These are phyloP conservation scores for Paramecium bursaria DNA, from an alignment of 73 alveolate genomes.

Conservation along the genomic window DNA sequence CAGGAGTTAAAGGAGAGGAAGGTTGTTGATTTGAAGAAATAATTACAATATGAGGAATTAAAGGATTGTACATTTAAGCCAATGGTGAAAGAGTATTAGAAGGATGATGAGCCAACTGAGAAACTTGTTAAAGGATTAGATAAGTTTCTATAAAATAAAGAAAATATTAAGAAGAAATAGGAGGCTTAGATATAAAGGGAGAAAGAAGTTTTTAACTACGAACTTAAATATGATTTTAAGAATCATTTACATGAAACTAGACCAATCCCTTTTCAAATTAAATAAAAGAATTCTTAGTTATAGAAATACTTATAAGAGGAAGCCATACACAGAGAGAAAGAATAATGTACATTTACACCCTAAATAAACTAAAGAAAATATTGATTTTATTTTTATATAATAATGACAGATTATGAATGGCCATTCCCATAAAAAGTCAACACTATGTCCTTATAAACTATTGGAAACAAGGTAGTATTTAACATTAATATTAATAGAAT, in stretches of 20 bases:
- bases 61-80: slow-evolving; percentile 71
- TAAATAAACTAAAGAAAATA: slow-evolving; percentile 12
- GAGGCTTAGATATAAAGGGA: slow-evolving; percentile 29
- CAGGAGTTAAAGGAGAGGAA: slow-evolving; percentile 58
- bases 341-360: slow-evolving; percentile 40
- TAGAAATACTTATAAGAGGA: slow-evolving; percentile 18
- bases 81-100: slow-evolving; percentile 21
- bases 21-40: slow-evolving; percentile 58
- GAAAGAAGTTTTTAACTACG: slow-evolving; percentile 58
- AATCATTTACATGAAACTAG: slow-evolving; percentile 39
- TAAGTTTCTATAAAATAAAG: slow-evolving; percentile 47
- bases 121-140: slow-evolving; percentile 60
- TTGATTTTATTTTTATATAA: neutral
- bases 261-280: slow-evolving; percentile 35
- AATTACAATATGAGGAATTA: slow-evolving; percentile 63
- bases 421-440: slow-evolving; percentile 80
- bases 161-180: slow-evolving; percentile 13
- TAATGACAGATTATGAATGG: slow-evolving; percentile 66
- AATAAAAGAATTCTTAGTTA: neutral
- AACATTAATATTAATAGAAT: slow-evolving; percentile 4
- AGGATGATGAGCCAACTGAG: slow-evolving; percentile 43
- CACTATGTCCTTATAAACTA: slow-evolving; percentile 75
- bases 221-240: slow-evolving; percentile 32
- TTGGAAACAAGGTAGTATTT: slow-evolving; percentile 30
- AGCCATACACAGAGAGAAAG: slow-evolving; percentile 26